Evolutionary conservation across 371 early-diverging fungal genomes (phyloP).

Genomic region (Actinomortierella ambigua): DNA sequence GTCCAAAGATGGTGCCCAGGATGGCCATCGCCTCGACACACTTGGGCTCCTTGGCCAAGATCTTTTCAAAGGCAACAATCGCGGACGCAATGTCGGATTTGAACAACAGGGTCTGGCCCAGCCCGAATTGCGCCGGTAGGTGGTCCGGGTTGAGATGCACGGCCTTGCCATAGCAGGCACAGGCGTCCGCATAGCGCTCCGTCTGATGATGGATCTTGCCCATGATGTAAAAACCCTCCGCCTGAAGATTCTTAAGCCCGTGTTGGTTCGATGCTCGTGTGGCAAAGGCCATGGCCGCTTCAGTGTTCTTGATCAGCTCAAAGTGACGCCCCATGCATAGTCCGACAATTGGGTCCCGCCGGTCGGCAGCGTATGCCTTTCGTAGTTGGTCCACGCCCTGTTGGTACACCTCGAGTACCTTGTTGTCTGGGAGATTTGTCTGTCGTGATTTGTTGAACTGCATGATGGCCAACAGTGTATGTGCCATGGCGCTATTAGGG

Average conservation of each 20-base stretch:
- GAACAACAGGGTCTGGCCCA: constrained; percentile 65
- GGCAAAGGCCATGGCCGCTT: constrained; percentile 50
- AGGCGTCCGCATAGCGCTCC: constrained; percentile 72
- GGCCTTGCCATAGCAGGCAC: constrained; percentile 71
- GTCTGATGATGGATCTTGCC: constrained; percentile 43
- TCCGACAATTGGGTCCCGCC: constrained; percentile 53
- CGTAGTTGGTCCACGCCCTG: constrained; percentile 57
- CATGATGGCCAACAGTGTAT: constrained; percentile 73
- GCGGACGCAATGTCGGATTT: constrained; percentile 59
- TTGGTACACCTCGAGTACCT: constrained; percentile 45
- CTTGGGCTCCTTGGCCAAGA: constrained; percentile 65
- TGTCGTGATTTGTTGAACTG: constrained; percentile 76
- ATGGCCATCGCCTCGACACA: constrained; percentile 70
- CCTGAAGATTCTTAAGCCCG: constrained; percentile 34
- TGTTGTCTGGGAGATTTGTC: constrained; percentile 31
- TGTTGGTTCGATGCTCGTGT: constrained; percentile 49
- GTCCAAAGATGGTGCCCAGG: constrained; percentile 68
- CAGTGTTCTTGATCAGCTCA: constrained; percentile 21
- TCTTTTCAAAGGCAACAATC: constrained; percentile 73
- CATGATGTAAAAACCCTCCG: constrained; percentile 43
- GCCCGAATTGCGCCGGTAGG: constrained; percentile 72
- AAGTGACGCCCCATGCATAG: constrained; percentile 35
- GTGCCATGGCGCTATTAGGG: constrained; percentile 64
- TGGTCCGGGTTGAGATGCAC: constrained; percentile 72
- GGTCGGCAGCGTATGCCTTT: constrained; percentile 54